Percentiles rank a stretch among this genome's conserved stretches.
Evolutionary conservation across 805 yeast species (phyloP).

Genomic region (Lipomyces yamadae): DNA sequence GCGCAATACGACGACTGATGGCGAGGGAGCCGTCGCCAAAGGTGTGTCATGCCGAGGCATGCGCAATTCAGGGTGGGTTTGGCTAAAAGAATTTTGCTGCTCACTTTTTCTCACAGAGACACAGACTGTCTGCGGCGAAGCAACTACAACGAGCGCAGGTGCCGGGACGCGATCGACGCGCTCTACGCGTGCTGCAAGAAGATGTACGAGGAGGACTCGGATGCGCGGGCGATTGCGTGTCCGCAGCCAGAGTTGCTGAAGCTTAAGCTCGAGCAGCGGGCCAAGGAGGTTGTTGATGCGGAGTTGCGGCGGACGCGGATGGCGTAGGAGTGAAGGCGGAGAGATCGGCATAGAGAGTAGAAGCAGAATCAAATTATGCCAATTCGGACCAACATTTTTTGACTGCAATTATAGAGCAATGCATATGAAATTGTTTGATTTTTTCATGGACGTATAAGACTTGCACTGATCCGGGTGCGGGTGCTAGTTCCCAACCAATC

Average conservation of each 20-base stretch:
- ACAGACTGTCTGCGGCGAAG: constrained; percentile 66
- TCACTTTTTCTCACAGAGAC: not conserved
- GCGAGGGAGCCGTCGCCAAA: constrained; percentile 30
- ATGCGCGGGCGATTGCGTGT: constrained; percentile 73
- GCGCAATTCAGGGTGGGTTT: constrained; percentile 68
- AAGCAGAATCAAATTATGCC: too few relatives aligned
- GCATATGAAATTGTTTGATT: too few relatives aligned
- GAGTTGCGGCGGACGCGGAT: constrained; percentile 44
- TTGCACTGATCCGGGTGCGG: too few relatives aligned
- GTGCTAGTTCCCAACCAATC: too few relatives aligned
- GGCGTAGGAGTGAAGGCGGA: not conserved
- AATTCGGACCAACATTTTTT: too few relatives aligned
- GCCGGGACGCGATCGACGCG: constrained; percentile 69
- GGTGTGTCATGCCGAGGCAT: constrained; percentile 77
- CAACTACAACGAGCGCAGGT: constrained; percentile 73
- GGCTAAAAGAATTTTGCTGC: too few relatives aligned
- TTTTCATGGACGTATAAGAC: too few relatives aligned
- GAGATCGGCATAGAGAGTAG: too few relatives aligned
- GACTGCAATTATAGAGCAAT: too few relatives aligned
- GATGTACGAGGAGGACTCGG: constrained; percentile 68
- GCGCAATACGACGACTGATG: not conserved
- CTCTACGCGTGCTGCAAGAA: constrained; percentile 75
- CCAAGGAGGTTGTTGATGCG: constrained; percentile 63
- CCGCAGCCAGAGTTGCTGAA: constrained; percentile 69
- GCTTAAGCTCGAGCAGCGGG: constrained; percentile 68